Evolutionary conservation across 805 yeast species (phyloP), one percentile per base, ranked within the genome.

Genomic region (Candida peoriensis): DNA sequence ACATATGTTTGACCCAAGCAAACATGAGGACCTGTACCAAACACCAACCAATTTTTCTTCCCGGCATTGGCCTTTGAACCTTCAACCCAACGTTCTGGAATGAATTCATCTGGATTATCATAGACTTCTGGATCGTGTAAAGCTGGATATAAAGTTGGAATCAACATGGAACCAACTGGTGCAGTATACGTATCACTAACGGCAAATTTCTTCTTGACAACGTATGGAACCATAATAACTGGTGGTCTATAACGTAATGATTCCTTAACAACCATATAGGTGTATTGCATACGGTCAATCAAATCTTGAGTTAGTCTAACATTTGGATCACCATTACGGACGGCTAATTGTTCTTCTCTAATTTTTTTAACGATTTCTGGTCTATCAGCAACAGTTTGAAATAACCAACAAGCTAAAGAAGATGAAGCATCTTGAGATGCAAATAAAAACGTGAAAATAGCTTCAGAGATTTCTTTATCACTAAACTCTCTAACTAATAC

Each of bases 351-450:
- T 64, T 93, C 98, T 61, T 84, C 85, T 66, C 97, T 83, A 45
- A 93, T 74, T 62, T 89, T 89, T 26, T 62, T 70, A 59, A 78
- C 76, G 39, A 93, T 81, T 46, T 93, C 97, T 26, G 97, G 97
- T 55, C 96, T 77, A 60, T 93, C 98, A 42, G 96, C 89, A 37
- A 88, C 80, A 50, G 88, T 76, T 70, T 93, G 98, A 78, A 90
- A 93, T 54, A 93, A 71, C 98, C 98, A 93, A 63, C 97, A 90
- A 44, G 96, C 93, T 49, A 94, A 79, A 4, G 97, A 86, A 2
- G 97, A 88, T 7, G 96, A 84, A 17, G 98, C 98, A 64, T 93
- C 98, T 66, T 93, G 98, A 5, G 96, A 84, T 6, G 98, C 98
- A 61, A 93, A 93, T 60, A 93, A 68, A 63, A 93, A 93, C 11